Evolutionary conservation across 2,329 filamentous ascomycete species (phyloP), one percentile per base, ranked within the genome.

Genomic region (Achaetomium macrosporum): DNA sequence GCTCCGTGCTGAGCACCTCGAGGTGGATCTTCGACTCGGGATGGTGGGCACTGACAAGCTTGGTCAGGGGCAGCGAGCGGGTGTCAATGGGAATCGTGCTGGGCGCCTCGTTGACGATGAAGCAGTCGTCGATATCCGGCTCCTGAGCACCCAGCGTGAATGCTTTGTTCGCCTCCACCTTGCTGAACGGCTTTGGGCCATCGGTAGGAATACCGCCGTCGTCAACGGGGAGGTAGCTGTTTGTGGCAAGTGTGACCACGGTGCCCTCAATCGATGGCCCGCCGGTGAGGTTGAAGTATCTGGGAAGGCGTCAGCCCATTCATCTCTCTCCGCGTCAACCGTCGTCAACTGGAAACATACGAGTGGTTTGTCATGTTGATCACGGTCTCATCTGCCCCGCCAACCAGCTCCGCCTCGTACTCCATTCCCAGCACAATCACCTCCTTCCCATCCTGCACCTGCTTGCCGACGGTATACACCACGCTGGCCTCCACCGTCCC

Each of bases 361-460:
- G 89, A 95, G 75, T 99, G 92, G 73, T 97, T 99, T 46, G 93
- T 97, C 72, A 97, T 80, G 71, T 91, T 95, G 68, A 97, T 81
- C 40, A 84, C 84, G 0, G 92, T 97, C 77, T 96, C 92, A n/a
- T 91, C 84, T 46, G 87, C 85, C 3, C 80, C 85, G 6, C 54
- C 61, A 3, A 90, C 77, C 43, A 97, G 76, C 69, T 89, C 83
- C 17, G 87, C 90, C 75, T 96, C 88, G 67, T 95, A 97, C 69
- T 97, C 93, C 46, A 95, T 88, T 52, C 84, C 84, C 53, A 97
- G 71, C 17, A 93, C 81, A 1, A 81, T 83, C 58, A 85, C 84
- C 57, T 85, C 78, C 56, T 78, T 81, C 16, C 81, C 82, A 5
- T 59, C 60, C 67, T 77, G 73, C 12, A 78, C 72, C 47, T 78